phyloP scores from a whole-genome alignment of 2,329 filamentous ascomycete species.

The Didymellaceae sp. region DNA sequence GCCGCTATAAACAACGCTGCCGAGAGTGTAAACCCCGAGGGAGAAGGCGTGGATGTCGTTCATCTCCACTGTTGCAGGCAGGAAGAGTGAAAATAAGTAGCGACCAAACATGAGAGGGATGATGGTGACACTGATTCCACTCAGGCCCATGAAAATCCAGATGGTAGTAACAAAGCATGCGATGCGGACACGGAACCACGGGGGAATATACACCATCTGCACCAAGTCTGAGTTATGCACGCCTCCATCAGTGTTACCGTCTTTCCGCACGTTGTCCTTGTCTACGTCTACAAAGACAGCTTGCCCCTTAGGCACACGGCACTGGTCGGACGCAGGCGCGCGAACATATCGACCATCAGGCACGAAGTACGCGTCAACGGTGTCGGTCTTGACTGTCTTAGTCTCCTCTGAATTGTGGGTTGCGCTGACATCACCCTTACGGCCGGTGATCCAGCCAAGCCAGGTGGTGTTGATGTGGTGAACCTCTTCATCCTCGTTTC shows the following conservation, averaged over 20 bases:
- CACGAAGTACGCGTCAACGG: slow-evolving; percentile 59
- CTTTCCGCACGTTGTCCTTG: slow-evolving; percentile 69
- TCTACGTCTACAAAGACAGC: slow-evolving; percentile 80
- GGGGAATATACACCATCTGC: slow-evolving; percentile 74
- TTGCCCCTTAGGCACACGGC: slow-evolving; percentile 86
- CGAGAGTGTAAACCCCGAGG: slow-evolving; percentile 82
- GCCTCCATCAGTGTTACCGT: slow-evolving; percentile 58
- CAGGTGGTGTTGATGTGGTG: slow-evolving; percentile 67
- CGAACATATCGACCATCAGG: slow-evolving; percentile 83
- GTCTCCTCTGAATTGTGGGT: slow-evolving; percentile 45
- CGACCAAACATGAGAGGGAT: slow-evolving; percentile 86
- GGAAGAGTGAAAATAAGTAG: slow-evolving; percentile 72
- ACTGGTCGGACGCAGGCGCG: slow-evolving; percentile 92
- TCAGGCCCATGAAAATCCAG: slow-evolving; percentile 90
- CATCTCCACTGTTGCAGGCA: slow-evolving; percentile 69
- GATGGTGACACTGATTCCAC: slow-evolving; percentile 84
- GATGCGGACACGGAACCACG: slow-evolving; percentile 80
- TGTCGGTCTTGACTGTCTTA: slow-evolving; percentile 45
- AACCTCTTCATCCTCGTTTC: slow-evolving; percentile 82
- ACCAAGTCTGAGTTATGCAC: slow-evolving; percentile 54
- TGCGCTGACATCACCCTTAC: slow-evolving; percentile 48
- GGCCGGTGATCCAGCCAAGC: slow-evolving; percentile 60
- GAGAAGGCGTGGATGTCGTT: slow-evolving; percentile 98
- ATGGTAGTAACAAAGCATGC: slow-evolving; percentile 86
- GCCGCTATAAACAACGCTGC: slow-evolving; percentile 65